Percentiles rank a stretch among this genome's conserved stretches.
Evolutionary conservation across 2,329 filamentous ascomycete genomes (phyloP).

Genomic region (Aspergillus puulaauensis): DNA sequence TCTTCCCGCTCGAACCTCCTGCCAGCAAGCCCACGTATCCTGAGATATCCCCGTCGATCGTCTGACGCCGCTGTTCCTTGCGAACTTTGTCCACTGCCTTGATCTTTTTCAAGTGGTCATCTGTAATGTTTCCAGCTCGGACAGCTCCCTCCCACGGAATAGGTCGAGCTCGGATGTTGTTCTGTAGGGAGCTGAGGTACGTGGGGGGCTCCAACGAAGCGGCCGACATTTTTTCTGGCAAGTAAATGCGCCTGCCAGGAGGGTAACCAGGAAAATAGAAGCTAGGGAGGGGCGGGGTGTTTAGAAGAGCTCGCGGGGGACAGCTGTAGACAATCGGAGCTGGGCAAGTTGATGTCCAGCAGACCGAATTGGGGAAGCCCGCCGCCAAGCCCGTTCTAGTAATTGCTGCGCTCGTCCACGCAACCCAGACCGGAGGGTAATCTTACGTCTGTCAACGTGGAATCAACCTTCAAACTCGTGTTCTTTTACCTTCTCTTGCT

Average conservation of each 20-base stretch:
- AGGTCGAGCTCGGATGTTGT: conserved; percentile 92
- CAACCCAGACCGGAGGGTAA: conserved; percentile 14
- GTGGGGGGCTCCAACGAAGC: conserved; percentile 94
- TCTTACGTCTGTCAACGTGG: conserved; percentile 14
- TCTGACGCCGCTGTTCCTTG: conserved; percentile 83
- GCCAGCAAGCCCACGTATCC: conserved; percentile 80
- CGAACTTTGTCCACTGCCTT: conserved; percentile 95
- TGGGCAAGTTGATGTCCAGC: conserved; percentile 9
- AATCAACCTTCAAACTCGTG: conserved; percentile 1
- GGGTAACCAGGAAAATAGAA: conserved; percentile 7
- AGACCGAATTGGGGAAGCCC: conserved; percentile 11
- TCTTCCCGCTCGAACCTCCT: conserved; percentile 64
- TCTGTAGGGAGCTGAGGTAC: conserved; percentile 84
- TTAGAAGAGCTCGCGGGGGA: background rate
- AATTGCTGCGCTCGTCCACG: conserved; percentile 19
- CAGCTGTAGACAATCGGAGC: background rate
- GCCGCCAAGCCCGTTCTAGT: conserved; percentile 19
- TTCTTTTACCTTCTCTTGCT: background rate
- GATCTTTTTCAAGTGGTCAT: conserved; percentile 92
- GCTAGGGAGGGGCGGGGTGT: conserved; percentile 7
- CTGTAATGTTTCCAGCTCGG: conserved; percentile 87
- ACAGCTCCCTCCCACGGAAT: conserved; percentile 98
- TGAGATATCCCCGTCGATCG: conserved; percentile 74
- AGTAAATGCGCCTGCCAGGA: conserved; percentile 12
- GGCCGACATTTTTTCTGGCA: conserved; percentile 22